Conservation (phyloP, 139 green algal species). For the Chara braunii region DNA sequence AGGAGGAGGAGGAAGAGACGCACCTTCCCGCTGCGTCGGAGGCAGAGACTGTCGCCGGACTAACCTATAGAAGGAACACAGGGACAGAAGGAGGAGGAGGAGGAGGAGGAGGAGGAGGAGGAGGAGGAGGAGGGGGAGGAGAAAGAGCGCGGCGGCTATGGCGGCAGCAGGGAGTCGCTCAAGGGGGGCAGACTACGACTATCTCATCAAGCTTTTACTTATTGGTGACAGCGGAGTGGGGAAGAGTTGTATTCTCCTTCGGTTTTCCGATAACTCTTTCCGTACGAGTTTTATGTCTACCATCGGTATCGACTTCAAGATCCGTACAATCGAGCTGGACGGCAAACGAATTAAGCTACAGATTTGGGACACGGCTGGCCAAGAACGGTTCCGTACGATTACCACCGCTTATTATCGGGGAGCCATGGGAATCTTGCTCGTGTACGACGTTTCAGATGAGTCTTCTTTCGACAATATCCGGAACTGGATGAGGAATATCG, state of each 20-base stretch:
- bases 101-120: no score
- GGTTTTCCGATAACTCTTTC: slow-evolving; percentile 91
- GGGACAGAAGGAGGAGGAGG: no score
- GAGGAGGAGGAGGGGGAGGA: no score
- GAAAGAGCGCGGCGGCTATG: no score
- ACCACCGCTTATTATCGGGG: slow-evolving; percentile 91
- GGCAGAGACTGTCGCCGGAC: no score
- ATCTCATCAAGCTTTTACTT: slow-evolving; percentile 84
- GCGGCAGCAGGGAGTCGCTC: no score
- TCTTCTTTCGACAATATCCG: slow-evolving; percentile 87
- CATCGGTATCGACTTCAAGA: slow-evolving; percentile 96
- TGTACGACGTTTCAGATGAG: slow-evolving; percentile 92
- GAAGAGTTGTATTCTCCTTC: slow-evolving; percentile 86
- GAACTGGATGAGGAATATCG: slow-evolving; percentile 96
- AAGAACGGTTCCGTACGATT: slow-evolving; percentile 90
- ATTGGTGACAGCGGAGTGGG: no score
- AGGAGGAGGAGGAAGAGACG: no score
- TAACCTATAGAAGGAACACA: no score
- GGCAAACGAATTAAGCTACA: slow-evolving; percentile 91
- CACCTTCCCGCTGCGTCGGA: no score
- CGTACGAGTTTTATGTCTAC: slow-evolving; percentile 92
- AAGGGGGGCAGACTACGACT: slow-evolving; percentile 87
- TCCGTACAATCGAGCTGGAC: slow-evolving; percentile 87
- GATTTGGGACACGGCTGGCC: slow-evolving; percentile 97
- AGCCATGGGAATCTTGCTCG: slow-evolving; percentile 88